Percentiles rank a stretch among this genome's conserved stretches.
Evolutionary conservation across 2,329 filamentous ascomycete species (phyloP).

Genomic region (Xylaria sp.): DNA sequence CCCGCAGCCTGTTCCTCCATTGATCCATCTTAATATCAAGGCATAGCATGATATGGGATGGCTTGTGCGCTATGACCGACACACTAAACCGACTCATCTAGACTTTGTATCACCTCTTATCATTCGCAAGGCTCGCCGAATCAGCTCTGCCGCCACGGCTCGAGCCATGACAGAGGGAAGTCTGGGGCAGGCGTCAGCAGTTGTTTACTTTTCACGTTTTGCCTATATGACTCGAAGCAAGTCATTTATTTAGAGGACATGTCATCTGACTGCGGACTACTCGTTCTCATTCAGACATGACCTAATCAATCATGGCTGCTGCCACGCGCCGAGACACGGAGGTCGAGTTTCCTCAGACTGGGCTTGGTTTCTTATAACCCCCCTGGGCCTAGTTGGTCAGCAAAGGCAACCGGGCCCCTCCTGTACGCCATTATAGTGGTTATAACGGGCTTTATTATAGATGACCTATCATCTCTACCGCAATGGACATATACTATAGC

Average conservation of each 20-base stretch:
- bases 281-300: constrained; percentile 33
- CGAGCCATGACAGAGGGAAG: constrained; percentile 31
- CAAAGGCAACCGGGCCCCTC: constrained; percentile 21
- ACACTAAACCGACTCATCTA: constrained; percentile 17
- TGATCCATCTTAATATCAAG: constrained; percentile 22
- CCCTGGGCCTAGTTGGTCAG: constrained; percentile 19
- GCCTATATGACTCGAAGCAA: constrained; percentile 37
- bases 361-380: constrained; percentile 19
- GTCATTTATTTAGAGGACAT: constrained; percentile 26
- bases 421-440: constrained; percentile 10
- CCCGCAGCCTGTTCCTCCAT: constrained; percentile 28
- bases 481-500: constrained; percentile 5
- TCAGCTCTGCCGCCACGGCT: constrained; percentile 29
- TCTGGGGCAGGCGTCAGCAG: constrained; percentile 35
- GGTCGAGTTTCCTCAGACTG: constrained; percentile 7
- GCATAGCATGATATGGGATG: constrained; percentile 33
- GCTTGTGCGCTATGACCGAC: constrained; percentile 34
- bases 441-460: constrained; percentile 23
- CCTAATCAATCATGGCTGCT: constrained; percentile 24
- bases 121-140: constrained; percentile 30
- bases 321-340: constrained; percentile 33
- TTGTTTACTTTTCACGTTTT: constrained; percentile 36
- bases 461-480: constrained; percentile 3
- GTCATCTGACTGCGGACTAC: constrained; percentile 38
- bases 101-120: constrained; percentile 28